Evolutionary conservation across 202 grass and related monocot species (phyloP), one percentile per base, ranked within the genome.

Genomic region (Panicum virgatum): DNA sequence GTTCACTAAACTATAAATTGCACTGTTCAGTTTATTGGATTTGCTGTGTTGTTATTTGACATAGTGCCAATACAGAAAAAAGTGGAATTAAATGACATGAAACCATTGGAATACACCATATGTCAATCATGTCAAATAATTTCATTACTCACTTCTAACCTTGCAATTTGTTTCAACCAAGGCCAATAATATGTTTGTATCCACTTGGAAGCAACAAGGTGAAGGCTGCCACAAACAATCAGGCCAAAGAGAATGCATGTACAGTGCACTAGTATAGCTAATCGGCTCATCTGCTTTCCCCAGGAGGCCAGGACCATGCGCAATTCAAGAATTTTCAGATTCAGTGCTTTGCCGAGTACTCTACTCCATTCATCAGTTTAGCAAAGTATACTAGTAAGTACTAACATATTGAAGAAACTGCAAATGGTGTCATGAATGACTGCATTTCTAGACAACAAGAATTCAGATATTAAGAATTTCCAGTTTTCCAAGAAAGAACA

Each of bases 281-380:
- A 51, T 51, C 16, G 4, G 5, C 18, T 18, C 50, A 66, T 53
- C 23, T 66, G 14, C 12, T 12, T 45, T 27, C 25, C n/a, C 10
- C 48, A 3, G 12, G 25, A 36, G 0, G 16, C 22, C 13, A 56
- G n/a, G n/a, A n/a, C n/a, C 42, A 67, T 20, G 57, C 3, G 43
- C 12, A 57, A 12, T 63, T 52, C 14, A 82, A 65, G 59, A 80
- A 26, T 50, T 72, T 42, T 25, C n/a, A 58, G 14, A 32, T 72
- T 12, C 1, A 14, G 13, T 23, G 12, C 23, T 63, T 22, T 62
- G 22, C 20, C 10, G 29, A 12, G 18, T 50, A 3, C 19, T 56
- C 32, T 37, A 44, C n/a, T 39, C 18, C 26, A 75, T 40, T 38
- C 19, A 64, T 15, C 50, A 64, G 4, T 58, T 65, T 32, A 26